Conservation (phyloP, 139 green algal species). For the Coelastrella sp. region DNA sequence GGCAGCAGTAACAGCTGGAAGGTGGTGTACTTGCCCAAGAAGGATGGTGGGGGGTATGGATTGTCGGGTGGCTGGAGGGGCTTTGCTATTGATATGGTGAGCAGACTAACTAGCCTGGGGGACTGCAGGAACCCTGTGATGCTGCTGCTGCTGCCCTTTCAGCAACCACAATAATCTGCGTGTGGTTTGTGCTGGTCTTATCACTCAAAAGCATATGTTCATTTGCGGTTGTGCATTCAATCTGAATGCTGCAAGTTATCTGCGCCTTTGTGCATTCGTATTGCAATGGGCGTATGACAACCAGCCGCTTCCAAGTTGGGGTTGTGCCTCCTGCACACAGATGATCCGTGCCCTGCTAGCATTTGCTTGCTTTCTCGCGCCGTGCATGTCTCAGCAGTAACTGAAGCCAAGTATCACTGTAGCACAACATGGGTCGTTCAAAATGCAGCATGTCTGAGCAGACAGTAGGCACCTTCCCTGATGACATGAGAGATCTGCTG, state of each 20-base stretch:
- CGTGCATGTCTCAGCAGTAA: too few relatives aligned
- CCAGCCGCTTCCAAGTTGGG: too few relatives aligned
- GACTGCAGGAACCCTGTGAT: not conserved
- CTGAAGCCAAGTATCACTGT: too few relatives aligned
- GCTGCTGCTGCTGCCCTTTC: not conserved
- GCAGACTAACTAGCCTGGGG: not conserved
- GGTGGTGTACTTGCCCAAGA: constrained; percentile 25
- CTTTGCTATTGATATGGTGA: constrained; percentile 31
- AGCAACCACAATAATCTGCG: not conserved
- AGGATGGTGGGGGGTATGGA: not conserved
- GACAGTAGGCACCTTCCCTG: not conserved
- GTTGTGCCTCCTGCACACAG: too few relatives aligned
- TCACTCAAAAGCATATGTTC: too few relatives aligned
- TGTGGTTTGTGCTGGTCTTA: too few relatives aligned
- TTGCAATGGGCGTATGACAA: too few relatives aligned
- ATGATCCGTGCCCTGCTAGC: too few relatives aligned
- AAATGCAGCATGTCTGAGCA: not conserved
- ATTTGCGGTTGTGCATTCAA: too few relatives aligned
- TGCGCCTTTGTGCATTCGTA: too few relatives aligned
- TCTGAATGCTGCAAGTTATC: too few relatives aligned
- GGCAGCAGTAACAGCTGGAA: not conserved
- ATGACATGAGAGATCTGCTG: not conserved
- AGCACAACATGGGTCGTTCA: not conserved
- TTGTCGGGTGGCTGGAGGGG: constrained; percentile 37
- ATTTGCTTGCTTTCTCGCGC: too few relatives aligned